phyloP scores from a whole-genome alignment of 768 basidiomycete species.

The Termitomyces sp. region DNA sequence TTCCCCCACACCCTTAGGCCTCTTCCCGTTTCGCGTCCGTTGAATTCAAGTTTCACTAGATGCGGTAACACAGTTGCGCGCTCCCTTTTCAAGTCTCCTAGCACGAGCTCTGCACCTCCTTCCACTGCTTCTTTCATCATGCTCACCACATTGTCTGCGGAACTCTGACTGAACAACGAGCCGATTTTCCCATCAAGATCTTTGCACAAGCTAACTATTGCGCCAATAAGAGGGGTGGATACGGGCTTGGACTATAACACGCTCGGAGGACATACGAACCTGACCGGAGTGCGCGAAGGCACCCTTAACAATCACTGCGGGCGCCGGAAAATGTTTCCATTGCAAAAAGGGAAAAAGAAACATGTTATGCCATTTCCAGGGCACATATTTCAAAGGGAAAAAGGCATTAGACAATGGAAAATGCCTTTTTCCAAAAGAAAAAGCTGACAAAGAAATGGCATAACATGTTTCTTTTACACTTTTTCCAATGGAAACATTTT shows the following conservation, averaged over 20 bases:
- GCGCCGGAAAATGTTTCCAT: too few relatives aligned
- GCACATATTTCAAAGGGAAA: too few relatives aligned
- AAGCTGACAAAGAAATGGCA: too few relatives aligned
- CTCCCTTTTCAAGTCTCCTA: slow-evolving; percentile 36
- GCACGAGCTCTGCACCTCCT: slow-evolving; percentile 39
- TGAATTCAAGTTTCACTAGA: slow-evolving; percentile 25
- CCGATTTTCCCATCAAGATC: slow-evolving; percentile 30
- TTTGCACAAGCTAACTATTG: slow-evolving; percentile 26
- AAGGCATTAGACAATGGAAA: too few relatives aligned
- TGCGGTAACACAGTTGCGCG: slow-evolving; percentile 48
- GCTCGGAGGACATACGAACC: slow-evolving; percentile 56
- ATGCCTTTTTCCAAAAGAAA: too few relatives aligned
- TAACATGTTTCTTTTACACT: too few relatives aligned
- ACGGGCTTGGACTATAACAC: slow-evolving; percentile 48
- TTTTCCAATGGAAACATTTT: too few relatives aligned
- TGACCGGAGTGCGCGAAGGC: slow-evolving; percentile 47
- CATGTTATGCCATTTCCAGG: too few relatives aligned
- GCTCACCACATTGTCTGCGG: slow-evolving; percentile 39
- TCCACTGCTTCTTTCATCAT: slow-evolving; percentile 40
- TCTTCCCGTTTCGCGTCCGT: slow-evolving; percentile 40
- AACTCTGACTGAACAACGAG: slow-evolving; percentile 36
- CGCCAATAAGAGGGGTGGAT: slow-evolving; percentile 28
- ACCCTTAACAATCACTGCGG: slow-evolving; percentile 36
- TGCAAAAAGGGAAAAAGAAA: too few relatives aligned
- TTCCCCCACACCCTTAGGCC: slow-evolving; percentile 42